phyloP scores from a whole-genome alignment of 352 stramenopile genomes.

The Pythium grandisporangium region DNA sequence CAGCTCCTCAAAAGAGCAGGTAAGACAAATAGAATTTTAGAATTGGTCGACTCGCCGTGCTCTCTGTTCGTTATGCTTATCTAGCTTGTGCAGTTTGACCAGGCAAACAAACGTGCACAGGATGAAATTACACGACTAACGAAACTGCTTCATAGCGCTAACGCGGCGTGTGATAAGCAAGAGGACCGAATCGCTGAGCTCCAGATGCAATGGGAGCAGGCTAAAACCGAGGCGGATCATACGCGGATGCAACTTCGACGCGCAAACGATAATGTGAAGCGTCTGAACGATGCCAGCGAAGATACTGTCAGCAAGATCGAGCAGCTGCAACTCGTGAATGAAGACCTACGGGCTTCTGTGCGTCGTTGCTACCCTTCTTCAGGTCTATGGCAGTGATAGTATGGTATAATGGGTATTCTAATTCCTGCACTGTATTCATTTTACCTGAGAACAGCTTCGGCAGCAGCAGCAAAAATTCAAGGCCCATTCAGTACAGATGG shows the following conservation, averaged over 20 bases:
- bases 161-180: no score
- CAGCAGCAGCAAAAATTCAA: not conserved
- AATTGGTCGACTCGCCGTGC: no score
- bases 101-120: no score
- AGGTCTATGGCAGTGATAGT: not conserved
- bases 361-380: not conserved
- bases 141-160: no score
- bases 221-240: not conserved
- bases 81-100: no score
- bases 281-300: not conserved
- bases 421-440: not conserved
- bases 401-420: no score
- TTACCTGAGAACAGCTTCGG: constrained; percentile 1
- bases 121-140: no score
- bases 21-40: no score
- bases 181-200: no score
- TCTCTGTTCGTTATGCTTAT: no score
- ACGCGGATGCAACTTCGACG: not conserved
- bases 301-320: not conserved
- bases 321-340: constrained; percentile 2
- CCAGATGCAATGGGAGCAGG: constrained; percentile 1
- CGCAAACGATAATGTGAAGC: not conserved
- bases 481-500: not conserved
- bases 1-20: constrained; percentile 8
- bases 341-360: not conserved